These are phyloP conservation scores for Lactuca sativa DNA, from an alignment of 129 eudicot species.

Conservation along the genomic window DNA sequence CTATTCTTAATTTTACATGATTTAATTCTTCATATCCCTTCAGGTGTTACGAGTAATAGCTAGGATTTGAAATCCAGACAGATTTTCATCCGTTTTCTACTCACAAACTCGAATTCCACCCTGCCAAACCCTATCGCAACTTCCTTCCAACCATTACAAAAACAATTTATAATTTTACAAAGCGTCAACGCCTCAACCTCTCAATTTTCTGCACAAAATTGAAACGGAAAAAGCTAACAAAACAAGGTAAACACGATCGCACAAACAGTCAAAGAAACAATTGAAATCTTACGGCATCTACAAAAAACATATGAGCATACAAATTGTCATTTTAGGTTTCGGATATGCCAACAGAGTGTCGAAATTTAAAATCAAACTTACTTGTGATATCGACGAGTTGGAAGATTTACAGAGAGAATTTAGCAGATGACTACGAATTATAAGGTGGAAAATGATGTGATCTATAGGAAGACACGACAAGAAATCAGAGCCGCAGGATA, in stretches of 20 bases:
- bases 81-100: slow-evolving; percentile 2
- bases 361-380: slow-evolving; percentile 6
- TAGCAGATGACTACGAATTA: slow-evolving; percentile 6
- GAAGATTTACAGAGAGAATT: slow-evolving; percentile 5
- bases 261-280: slow-evolving; percentile 8
- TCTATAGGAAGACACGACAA: slow-evolving; percentile 10
- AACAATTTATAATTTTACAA: neutral
- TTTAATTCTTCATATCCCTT: neutral
- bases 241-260: neutral
- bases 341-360: neutral
- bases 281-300: neutral
- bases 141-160: neutral
- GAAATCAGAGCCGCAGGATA: slow-evolving; percentile 22
- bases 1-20: neutral
- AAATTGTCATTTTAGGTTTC: neutral
- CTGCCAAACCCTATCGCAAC: slow-evolving; percentile 21
- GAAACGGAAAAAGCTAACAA: neutral
- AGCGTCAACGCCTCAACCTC: slow-evolving; percentile 3
- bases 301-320: neutral
- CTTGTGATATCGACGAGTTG: slow-evolving; percentile 10
- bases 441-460: slow-evolving; percentile 21
- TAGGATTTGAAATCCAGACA: neutral
- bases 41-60: neutral
- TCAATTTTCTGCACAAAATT: neutral
- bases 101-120: neutral